Conservation (phyloP, 2,329 filamentous ascomycete genomes). For the Teratosphaeria viscida region DNA sequence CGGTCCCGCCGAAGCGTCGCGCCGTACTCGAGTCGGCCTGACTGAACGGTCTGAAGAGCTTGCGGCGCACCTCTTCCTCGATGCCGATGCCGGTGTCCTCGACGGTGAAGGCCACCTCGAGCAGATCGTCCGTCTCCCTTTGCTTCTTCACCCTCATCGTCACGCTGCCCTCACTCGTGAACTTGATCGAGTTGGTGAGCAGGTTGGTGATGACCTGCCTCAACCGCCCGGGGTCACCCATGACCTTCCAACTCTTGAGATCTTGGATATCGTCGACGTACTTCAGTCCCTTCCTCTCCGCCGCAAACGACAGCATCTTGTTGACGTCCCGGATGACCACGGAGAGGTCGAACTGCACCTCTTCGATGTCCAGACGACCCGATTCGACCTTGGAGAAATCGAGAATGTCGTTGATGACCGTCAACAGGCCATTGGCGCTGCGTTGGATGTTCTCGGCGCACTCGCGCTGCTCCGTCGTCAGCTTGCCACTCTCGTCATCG, state of each 20-base stretch:
- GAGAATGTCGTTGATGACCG: conserved; percentile 83
- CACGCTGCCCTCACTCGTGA: conserved; percentile 58
- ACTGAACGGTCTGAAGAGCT: conserved; percentile 69
- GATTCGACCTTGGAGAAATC: conserved; percentile 80
- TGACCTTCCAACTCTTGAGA: conserved; percentile 59
- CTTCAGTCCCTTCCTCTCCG: conserved; percentile 65
- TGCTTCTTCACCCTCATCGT: conserved; percentile 55
- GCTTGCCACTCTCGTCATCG: conserved; percentile 43
- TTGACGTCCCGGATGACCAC: conserved; percentile 68
- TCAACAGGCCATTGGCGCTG: conserved; percentile 70
- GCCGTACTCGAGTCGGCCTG: conserved; percentile 75
- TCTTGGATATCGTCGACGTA: conserved; percentile 57
- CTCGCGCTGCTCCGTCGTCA: conserved; percentile 62
- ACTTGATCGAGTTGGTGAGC: conserved; percentile 67
- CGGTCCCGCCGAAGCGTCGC: conserved; percentile 67
- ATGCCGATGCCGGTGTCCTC: conserved; percentile 76
- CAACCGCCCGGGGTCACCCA: conserved; percentile 75
- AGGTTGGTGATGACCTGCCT: conserved; percentile 77
- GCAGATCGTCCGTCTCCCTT: conserved; percentile 52
- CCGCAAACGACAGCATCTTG: conserved; percentile 80
- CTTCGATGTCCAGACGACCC: conserved; percentile 65
- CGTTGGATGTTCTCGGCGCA: conserved; percentile 69
- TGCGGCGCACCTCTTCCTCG: conserved; percentile 62
- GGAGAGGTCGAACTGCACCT: conserved; percentile 67
- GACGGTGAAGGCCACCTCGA: conserved; percentile 60